Evolutionary conservation across 148 eudicot species (phyloP), one percentile per base, ranked within the genome.

Genomic region (Chenopodium formosanum): DNA sequence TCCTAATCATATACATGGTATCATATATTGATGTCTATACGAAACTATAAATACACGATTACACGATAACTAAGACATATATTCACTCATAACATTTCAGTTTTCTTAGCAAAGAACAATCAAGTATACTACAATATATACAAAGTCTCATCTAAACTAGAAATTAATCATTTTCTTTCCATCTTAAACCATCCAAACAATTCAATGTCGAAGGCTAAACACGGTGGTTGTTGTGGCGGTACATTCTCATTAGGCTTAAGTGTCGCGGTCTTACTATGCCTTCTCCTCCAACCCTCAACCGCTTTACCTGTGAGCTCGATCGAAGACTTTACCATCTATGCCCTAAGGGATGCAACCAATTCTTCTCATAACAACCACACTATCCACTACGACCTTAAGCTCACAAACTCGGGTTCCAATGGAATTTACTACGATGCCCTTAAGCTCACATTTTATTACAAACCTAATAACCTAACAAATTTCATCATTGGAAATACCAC

Each of bases 401-500:
- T 70, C n/a, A 70, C 3, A 63, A 63, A 63, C 8, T 66, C 4
- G 7, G 71, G 5, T 29, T 58, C 19, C 19, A 58, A 2, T 9
- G 5, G 6, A 11, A 68, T 68, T 3, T 68, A 13, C 37, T 68
- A 68, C 17, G 71, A 68, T 68, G 11, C 25, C 25, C 25, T 63
- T 5, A 22, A 63, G 27, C 27, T 63, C 2, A 63, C 10, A 9
- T 22, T 63, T 2, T 23, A 23, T 60, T 20, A 60, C 64, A 60
- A 60, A 60, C 20, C 64, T 34, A 6, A 60, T 16, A 12, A 4
- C 25, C 2, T 4, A 11, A 75, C 9, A 5, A 58, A 16, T 17
- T 60, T 12, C 64, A 40, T 22, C 63, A 77, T 84, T n/a, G 86
- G 77, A 19, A 84, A 12, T 44, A 66, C 60, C 32, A 77, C 50